Evolutionary conservation across 2,329 filamentous ascomycete genomes (phyloP), one percentile per base, ranked within the genome.

Genomic region (Sarocladium oryzae): DNA sequence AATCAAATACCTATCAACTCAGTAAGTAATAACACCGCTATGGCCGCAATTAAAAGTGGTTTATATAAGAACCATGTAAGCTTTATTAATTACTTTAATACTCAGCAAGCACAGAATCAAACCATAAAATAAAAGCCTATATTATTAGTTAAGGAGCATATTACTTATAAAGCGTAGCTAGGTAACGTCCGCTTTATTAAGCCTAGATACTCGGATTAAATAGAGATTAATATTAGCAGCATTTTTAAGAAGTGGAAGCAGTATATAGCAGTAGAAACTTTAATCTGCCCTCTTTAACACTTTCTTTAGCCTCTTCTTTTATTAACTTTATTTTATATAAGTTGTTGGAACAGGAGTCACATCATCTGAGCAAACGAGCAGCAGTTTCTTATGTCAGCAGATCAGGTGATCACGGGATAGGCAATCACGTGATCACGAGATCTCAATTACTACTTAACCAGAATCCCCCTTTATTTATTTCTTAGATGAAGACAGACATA

Each of bases 221-320:
- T 52, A 9, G 28, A 58, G 45, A 59, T 61, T 23, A 61, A 61
- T 24, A 35, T 61, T 13, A 52, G 40, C 35, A 51, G 57, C 11
- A 57, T 61, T 28, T 57, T 53, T 9, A 50, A 51, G 20, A 60
- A 60, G 56, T 60, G 37, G 59, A 58, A 54, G 52, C 37, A 32
- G 56, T 62, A 57, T 49, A 35, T 40, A 41, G 21, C 37, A 41
- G 37, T 18, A 41, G 21, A 21, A 41, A 41, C 37, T 24, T 23
- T 41, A 18, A 9, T 37, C 13, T 37, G 28, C 33, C 9, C 18
- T 41, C 37, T 18, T 20, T 21, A 18, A 16, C 33, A 15, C 37
- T 41, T 41, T 41, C 9, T 21, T 7, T 41, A 7, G 37, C 21
- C 37, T 41, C 37, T 41, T 41, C 37, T 41, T 41, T 30, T 11